Base-by-base conservation (phyloP, 805 yeast species). In the Myxozyma sirexii region DNA sequence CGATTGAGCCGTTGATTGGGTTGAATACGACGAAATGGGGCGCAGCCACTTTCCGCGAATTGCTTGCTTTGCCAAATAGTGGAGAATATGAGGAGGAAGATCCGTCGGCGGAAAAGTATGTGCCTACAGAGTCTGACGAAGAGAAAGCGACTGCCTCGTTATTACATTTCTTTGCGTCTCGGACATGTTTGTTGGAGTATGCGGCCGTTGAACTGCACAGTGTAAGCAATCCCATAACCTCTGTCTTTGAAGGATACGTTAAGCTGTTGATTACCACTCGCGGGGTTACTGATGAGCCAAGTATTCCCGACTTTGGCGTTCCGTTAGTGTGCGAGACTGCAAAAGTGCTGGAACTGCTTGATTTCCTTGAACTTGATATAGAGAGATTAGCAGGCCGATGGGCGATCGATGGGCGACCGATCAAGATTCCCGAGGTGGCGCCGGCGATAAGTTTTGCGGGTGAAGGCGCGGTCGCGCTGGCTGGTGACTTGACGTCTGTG, bases 301-400 rank as follows among this genome's bases (percentile, higher is more conserved):
- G 29, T 17, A 75, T 82, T 58, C 88, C 87, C 1, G 50, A 52
- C 26, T 26, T 37, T 31, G 43, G 29, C n/a, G 49, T 41, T n/a
- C 50, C 54, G 42, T 33, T 60, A 29, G 56, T 55, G n/a, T 50
- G 56, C 31, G 65, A 61, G 21, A 80, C 90, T 0, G 86, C 93
- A 0, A 85, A 83, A 61, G 75, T 89, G 1, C 76, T 90, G 56
- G 81, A 85, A 35, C 84, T 87, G 60, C 76, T 92, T 67, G 96
- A 90, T 72, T 76, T 86, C 4, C 73, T 88, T 53, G 88, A 87
- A 67, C 84, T 84, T 65, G 80, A 65, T 26, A 26, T 67, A 17
- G 60, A 66, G 48, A 29, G 44, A 35, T 45, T 61, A 2, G 63
- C 63, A 7, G 42, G 47, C 1, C 19, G 44, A 12, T 60, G 64